phyloP scores from a whole-genome alignment of 176 grass and related monocot genomes.

The Raddia guianensis region DNA sequence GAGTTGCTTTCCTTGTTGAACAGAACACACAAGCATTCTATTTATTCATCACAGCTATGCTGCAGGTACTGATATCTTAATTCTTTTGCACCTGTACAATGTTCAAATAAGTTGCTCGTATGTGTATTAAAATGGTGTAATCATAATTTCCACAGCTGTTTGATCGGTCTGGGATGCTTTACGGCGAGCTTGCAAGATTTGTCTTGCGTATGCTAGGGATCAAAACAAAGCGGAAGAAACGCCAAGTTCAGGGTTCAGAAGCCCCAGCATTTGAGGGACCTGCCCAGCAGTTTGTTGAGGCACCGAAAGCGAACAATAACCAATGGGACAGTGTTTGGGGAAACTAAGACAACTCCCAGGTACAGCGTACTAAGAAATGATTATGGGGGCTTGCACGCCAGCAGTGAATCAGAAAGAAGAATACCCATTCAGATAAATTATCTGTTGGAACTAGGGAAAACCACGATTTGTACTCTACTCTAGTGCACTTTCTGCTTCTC shows the following conservation, averaged over 20 bases:
- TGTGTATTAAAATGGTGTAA: conserved; percentile 6
- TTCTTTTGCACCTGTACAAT: background rate
- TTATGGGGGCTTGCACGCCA: background rate
- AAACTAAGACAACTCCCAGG: conserved; percentile 30
- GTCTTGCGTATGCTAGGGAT: conserved; percentile 70
- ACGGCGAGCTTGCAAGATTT: conserved; percentile 83
- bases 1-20: conserved; percentile 76
- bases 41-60: conserved; percentile 78
- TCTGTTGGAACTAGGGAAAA: background rate
- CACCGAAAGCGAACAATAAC: conserved; percentile 58
- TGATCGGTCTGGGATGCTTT: conserved; percentile 83
- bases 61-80: conserved; percentile 53
- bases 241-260: conserved; percentile 38
- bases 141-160: conserved; percentile 58
- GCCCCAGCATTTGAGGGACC: conserved; percentile 41
- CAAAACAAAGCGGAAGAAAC: conserved; percentile 63
- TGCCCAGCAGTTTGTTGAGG: conserved; percentile 47
- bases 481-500: background rate
- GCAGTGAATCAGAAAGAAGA: background rate
- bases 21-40: conserved; percentile 95
- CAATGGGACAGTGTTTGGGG: conserved; percentile 80
- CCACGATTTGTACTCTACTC: background rate
- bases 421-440: background rate
- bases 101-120: conserved; percentile 14
- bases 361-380: conserved; percentile 3